Evolutionary conservation across 257 asterid species (phyloP).

Genomic region (Solanum verrucosum): DNA sequence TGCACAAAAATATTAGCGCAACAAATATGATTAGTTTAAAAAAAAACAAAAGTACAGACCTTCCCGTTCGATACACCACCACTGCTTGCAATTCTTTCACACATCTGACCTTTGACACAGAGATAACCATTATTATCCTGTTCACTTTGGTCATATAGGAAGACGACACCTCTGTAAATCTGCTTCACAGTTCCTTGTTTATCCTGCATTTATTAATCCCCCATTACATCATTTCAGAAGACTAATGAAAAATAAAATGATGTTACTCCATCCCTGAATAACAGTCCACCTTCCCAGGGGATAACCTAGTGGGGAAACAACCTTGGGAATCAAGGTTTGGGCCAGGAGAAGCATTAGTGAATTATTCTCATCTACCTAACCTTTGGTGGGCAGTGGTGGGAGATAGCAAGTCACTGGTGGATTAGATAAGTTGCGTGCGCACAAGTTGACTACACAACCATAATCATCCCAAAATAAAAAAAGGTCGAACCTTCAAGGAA

Average conservation of each 20-base stretch:
- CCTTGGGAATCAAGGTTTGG: neutral
- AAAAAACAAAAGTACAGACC: constrained; percentile 35
- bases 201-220: constrained; percentile 43
- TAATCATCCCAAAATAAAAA: neutral
- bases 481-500: constrained; percentile 55
- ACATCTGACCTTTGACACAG: constrained; percentile 51
- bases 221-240: neutral
- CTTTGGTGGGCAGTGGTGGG: neutral
- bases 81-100: constrained; percentile 61
- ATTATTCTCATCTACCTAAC: neutral
- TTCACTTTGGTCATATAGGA: constrained; percentile 56
- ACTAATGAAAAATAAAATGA: neutral
- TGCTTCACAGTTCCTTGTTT: constrained; percentile 71
- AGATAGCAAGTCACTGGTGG: neutral
- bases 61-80: constrained; percentile 35
- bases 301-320: neutral
- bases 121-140: constrained; percentile 64
- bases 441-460: neutral
- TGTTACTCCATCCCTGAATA: neutral
- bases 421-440: neutral
- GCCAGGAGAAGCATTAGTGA: neutral
- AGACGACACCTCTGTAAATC: constrained; percentile 67
- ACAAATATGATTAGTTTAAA: neutral
- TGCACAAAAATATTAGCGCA: neutral
- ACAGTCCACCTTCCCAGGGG: neutral